Conservation (phyloP, 164 flowering plant genomes). For the Stephania cephalantha region DNA sequence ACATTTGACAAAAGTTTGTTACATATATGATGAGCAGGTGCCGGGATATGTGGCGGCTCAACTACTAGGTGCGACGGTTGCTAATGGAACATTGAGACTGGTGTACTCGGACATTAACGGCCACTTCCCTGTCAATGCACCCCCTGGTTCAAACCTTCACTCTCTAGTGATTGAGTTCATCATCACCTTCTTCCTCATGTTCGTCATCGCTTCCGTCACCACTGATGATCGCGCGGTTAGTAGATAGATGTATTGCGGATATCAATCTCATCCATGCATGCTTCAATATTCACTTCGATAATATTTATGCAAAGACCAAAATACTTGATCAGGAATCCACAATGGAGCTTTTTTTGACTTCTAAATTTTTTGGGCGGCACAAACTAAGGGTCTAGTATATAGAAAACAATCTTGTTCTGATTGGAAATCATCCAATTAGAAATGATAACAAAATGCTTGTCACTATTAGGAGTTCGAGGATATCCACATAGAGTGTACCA, state of each 20-base stretch:
- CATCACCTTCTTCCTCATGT: constrained; percentile 59
- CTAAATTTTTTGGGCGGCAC: too few relatives aligned
- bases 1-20: too few relatives aligned
- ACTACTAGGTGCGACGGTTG: constrained; percentile 38
- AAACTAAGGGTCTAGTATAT: too few relatives aligned
- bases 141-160: constrained; percentile 38
- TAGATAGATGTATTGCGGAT: too few relatives aligned
- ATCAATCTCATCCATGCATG: too few relatives aligned
- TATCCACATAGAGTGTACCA: too few relatives aligned
- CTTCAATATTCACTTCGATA: background rate
- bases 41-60: constrained; percentile 21
- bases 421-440: too few relatives aligned
- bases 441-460: too few relatives aligned
- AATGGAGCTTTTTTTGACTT: too few relatives aligned
- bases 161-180: constrained; percentile 45
- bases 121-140: constrained; percentile 40
- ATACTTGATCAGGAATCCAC: too few relatives aligned
- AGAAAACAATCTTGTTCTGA: too few relatives aligned
- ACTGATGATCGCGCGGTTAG: constrained; percentile 52
- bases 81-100: constrained; percentile 37
- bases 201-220: constrained; percentile 54
- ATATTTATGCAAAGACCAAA: background rate
- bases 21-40: background rate
- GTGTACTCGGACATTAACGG: constrained; percentile 26
- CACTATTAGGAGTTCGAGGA: too few relatives aligned